These are phyloP conservation scores for Lentinula lateritia DNA, from an alignment of 768 basidiomycete genomes.

Conservation along the genomic window DNA sequence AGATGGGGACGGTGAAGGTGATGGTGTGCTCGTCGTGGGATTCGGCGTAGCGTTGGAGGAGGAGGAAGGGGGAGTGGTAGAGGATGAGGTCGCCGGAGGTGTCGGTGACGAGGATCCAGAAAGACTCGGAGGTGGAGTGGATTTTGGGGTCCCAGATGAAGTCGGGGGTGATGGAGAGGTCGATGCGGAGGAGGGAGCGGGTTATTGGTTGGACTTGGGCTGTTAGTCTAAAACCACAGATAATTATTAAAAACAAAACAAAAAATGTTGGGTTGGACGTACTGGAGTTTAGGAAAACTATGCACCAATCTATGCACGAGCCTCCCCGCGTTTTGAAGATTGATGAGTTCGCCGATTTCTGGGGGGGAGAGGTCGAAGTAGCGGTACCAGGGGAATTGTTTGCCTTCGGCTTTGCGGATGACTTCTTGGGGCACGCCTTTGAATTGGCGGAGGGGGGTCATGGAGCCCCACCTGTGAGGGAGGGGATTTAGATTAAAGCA, in stretches of 20 bases:
- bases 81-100: slow-evolving; percentile 96
- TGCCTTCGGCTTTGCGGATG: slow-evolving; percentile 87
- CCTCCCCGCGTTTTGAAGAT: slow-evolving; percentile 88
- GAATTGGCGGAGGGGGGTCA: slow-evolving; percentile 97
- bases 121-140: slow-evolving; percentile 83
- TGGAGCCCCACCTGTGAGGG: slow-evolving; percentile 84
- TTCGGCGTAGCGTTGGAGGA: slow-evolving; percentile 87
- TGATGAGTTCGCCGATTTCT: slow-evolving; percentile 93
- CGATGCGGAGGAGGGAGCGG: slow-evolving; percentile 84
- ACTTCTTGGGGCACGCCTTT: slow-evolving; percentile 84
- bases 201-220: slow-evolving; percentile 98
- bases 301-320: slow-evolving; percentile 92
- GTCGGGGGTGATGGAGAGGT: slow-evolving; percentile 93
- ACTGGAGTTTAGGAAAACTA: slow-evolving; percentile 93
- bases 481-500: no score
- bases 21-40: slow-evolving; percentile 69
- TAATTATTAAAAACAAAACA: no score
- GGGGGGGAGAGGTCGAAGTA: slow-evolving; percentile 92
- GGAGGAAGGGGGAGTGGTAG: slow-evolving; percentile 90
- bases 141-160: slow-evolving; percentile 98
- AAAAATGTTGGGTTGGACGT: no score
- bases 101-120: slow-evolving; percentile 93
- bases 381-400: slow-evolving; percentile 98
- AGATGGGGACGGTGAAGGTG: slow-evolving; percentile 93
- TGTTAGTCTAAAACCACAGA: no score